Percentiles rank a stretch among this genome's conserved stretches.
phyloP scores from a whole-genome alignment of 495 filamentous ascomycete genomes.

The Lophiotrema nucula region DNA sequence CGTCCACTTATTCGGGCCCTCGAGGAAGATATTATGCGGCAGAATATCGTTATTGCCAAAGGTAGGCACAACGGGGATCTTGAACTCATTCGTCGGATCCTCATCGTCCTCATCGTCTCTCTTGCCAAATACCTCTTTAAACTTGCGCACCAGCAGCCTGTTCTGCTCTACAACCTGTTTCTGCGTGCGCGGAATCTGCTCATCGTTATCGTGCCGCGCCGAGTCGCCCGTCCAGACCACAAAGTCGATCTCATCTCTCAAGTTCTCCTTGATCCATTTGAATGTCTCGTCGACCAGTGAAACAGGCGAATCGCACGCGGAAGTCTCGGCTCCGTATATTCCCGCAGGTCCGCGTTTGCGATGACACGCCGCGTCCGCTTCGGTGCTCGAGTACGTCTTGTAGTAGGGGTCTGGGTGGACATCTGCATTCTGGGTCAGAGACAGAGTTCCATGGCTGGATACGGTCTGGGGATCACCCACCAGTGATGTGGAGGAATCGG shows the following conservation, averaged over 20 bases:
- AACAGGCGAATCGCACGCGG: slow-evolving; percentile 82
- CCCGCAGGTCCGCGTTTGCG: slow-evolving; percentile 74
- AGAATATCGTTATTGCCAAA: slow-evolving; percentile 97
- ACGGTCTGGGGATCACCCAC: slow-evolving; percentile 48
- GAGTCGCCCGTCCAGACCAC: slow-evolving; percentile 98
- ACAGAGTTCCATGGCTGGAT: background rate
- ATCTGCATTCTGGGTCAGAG: slow-evolving; percentile 52
- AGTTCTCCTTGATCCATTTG: slow-evolving; percentile 80
- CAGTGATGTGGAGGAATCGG: slow-evolving; percentile 91
- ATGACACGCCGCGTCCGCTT: slow-evolving; percentile 72
- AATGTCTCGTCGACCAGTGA: slow-evolving; percentile 85
- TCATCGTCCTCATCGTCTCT: slow-evolving; percentile 45
- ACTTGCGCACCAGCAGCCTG: slow-evolving; percentile 68
- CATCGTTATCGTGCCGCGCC: slow-evolving; percentile 92
- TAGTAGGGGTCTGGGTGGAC: slow-evolving; percentile 88
- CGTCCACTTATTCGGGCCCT: slow-evolving; percentile 84
- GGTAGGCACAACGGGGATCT: slow-evolving; percentile 81
- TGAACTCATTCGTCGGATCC: slow-evolving; percentile 56
- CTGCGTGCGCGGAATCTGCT: slow-evolving; percentile 69
- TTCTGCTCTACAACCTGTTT: slow-evolving; percentile 76
- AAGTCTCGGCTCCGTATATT: slow-evolving; percentile 75
- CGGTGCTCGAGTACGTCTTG: slow-evolving; percentile 68
- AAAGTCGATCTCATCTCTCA: slow-evolving; percentile 87
- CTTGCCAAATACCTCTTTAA: slow-evolving; percentile 68
- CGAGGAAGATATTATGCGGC: slow-evolving; percentile 88